Evolutionary conservation across 2,329 filamentous ascomycete species (phyloP).

Genomic region (Fusarium tjaetaba): DNA sequence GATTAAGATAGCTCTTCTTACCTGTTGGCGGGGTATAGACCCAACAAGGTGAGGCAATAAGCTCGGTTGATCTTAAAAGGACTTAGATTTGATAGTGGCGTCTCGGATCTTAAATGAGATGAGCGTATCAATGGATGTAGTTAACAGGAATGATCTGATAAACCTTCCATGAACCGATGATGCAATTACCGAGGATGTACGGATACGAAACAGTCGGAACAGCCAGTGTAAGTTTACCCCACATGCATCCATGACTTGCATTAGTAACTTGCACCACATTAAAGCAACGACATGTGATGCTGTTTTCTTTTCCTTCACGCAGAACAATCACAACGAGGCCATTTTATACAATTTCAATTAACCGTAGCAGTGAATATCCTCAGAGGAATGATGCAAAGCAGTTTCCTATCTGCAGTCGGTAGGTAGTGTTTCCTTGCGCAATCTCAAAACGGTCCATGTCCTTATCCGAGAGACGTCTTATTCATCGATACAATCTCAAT

Average conservation of each 20-base stretch:
- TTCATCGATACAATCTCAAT: not conserved
- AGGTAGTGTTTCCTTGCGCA: not conserved
- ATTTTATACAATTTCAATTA: not conserved
- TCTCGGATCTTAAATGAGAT: not conserved
- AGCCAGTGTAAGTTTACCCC: not conserved
- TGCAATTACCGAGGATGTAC: constrained; percentile 40
- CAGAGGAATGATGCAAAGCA: not conserved
- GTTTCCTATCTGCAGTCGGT: constrained; percentile 1
- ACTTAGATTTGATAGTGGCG: not conserved
- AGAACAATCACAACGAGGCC: not conserved
- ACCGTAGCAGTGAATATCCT: not conserved
- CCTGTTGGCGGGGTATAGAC: not conserved
- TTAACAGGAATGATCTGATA: constrained; percentile 30
- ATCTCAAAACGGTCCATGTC: not conserved
- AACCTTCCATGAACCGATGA: constrained; percentile 15
- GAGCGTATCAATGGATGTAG: not conserved
- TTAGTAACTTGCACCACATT: constrained; percentile 3
- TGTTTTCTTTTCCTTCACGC: not conserved
- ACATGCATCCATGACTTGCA: not conserved
- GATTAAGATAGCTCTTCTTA: not conserved
- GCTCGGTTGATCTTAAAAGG: not conserved
- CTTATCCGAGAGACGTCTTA: not conserved
- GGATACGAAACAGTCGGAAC: not conserved
- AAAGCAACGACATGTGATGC: constrained; percentile 23
- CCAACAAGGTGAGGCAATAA: not conserved